These are phyloP conservation scores for Barnettozyma sp. DNA, from an alignment of 805 yeast genomes.

Conservation along the genomic window DNA sequence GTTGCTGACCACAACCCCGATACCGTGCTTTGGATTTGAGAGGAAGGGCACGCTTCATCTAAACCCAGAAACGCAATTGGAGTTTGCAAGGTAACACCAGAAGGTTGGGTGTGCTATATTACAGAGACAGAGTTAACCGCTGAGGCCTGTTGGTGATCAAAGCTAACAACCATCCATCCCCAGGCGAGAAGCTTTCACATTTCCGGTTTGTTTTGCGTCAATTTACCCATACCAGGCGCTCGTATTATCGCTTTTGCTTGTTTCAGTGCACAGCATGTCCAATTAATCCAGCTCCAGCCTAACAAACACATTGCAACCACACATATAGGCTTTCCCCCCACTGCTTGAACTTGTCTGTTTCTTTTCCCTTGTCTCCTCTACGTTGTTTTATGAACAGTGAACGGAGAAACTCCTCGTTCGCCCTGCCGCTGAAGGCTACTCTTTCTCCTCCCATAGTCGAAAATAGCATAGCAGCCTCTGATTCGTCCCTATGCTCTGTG, in stretches of 20 bases:
- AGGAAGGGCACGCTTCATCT: too few species aligned
- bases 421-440: conserved; percentile 14
- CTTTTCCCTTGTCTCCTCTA: too few species aligned
- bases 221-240: neutral
- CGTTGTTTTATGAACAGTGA: conserved; percentile 5
- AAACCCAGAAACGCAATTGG: too few species aligned
- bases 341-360: too few species aligned
- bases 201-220: neutral
- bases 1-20: too few species aligned
- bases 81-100: too few species aligned
- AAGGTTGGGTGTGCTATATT: too few species aligned
- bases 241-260: neutral
- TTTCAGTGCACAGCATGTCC: conserved; percentile 1
- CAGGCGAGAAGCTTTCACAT: neutral
- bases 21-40: too few species aligned
- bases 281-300: neutral
- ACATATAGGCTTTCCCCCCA: too few species aligned
- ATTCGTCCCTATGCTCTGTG: neutral
- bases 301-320: neutral
- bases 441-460: conserved; percentile 19
- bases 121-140: too few species aligned
- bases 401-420: conserved; percentile 5
- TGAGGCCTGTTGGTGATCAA: too few species aligned
- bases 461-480: conserved; percentile 5
- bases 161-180: too few species aligned